A percentile compares a stretch with the other conserved stretches of the same genome.
Evolutionary conservation across 495 filamentous ascomycete species (phyloP).

Genomic region (Aspergillus hancockii): DNA sequence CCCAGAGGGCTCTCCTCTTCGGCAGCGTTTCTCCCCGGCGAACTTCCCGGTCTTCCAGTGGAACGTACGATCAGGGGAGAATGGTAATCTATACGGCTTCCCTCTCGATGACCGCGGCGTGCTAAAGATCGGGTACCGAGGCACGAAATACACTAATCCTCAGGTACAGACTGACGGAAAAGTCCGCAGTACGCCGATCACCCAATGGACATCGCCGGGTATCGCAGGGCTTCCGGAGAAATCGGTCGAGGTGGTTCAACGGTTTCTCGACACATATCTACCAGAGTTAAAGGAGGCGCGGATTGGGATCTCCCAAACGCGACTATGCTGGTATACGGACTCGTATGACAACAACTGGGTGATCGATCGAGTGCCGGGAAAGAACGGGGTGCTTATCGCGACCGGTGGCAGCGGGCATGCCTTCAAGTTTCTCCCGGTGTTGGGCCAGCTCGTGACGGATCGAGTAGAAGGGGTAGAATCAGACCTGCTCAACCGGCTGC

Average conservation of each 20-base stretch:
- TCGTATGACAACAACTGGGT: constrained; percentile 69
- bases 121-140: constrained; percentile 48
- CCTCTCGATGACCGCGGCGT: constrained; percentile 36
- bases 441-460: constrained; percentile 68
- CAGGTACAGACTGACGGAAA: constrained; percentile 23
- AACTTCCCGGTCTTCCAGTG: constrained; percentile 36
- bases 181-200: constrained; percentile 38
- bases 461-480: constrained; percentile 44
- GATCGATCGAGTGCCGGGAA: constrained; percentile 60
- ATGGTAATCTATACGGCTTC: constrained; percentile 41
- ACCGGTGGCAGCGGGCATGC: constrained; percentile 78
- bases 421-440: constrained; percentile 79
- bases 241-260: constrained; percentile 21
- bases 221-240: constrained; percentile 16
- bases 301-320: constrained; percentile 46
- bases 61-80: constrained; percentile 33
- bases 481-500: constrained; percentile 26
- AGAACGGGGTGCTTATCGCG: constrained; percentile 63
- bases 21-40: constrained; percentile 19
- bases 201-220: constrained; percentile 27
- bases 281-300: constrained; percentile 28
- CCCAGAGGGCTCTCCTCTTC: constrained; percentile 16
- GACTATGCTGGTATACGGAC: constrained; percentile 83
- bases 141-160: constrained; percentile 42
- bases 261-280: constrained; percentile 37